Evolutionary conservation across 2,329 filamentous ascomycete genomes (phyloP).

Genomic region (Colletotrichum ledebouriae): DNA sequence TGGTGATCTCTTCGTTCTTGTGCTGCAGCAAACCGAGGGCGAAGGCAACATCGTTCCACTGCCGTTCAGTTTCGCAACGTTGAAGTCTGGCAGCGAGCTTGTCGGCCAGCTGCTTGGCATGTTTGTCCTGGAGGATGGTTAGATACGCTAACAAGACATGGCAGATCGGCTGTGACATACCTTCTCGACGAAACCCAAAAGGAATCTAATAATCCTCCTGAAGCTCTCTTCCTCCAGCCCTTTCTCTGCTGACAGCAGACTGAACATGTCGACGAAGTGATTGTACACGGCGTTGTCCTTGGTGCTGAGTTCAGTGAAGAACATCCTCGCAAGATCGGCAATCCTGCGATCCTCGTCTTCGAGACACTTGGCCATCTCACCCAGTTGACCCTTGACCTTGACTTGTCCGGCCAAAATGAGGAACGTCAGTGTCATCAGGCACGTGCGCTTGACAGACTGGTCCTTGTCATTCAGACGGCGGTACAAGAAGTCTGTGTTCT

Average conservation of each 20-base stretch:
- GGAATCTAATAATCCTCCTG: conserved; percentile 88
- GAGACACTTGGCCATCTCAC: conserved; percentile 98
- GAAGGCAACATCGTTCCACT: conserved; percentile 98
- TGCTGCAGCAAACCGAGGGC: conserved; percentile 90
- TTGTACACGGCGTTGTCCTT: conserved; percentile 99
- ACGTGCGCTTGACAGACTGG: conserved; percentile 93
- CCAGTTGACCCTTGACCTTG: conserved; percentile 98
- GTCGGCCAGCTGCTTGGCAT: conserved; percentile 92
- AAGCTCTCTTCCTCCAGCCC: conserved; percentile 88
- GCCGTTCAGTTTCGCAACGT: conserved; percentile 90
- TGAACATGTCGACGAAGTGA: conserved; percentile 99
- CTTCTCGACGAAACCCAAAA: conserved; percentile 98
- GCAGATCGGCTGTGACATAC: conserved; percentile 62
- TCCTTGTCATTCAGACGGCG: conserved; percentile 91
- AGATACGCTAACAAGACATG: conserved; percentile 20
- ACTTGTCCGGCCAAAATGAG: conserved; percentile 96
- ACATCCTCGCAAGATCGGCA: conserved; percentile 94
- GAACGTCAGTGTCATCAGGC: conserved; percentile 98
- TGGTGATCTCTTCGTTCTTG: conserved; percentile 90
- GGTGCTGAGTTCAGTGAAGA: conserved; percentile 96
- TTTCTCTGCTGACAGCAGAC: conserved; percentile 85
- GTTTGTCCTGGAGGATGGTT: conserved; percentile 80
- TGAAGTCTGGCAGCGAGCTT: conserved; percentile 90
- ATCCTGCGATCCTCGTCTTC: conserved; percentile 97
- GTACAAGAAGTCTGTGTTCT: conserved; percentile 98